Conservation (phyloP, 116 monocot species). For the Iris pallida region DNA sequence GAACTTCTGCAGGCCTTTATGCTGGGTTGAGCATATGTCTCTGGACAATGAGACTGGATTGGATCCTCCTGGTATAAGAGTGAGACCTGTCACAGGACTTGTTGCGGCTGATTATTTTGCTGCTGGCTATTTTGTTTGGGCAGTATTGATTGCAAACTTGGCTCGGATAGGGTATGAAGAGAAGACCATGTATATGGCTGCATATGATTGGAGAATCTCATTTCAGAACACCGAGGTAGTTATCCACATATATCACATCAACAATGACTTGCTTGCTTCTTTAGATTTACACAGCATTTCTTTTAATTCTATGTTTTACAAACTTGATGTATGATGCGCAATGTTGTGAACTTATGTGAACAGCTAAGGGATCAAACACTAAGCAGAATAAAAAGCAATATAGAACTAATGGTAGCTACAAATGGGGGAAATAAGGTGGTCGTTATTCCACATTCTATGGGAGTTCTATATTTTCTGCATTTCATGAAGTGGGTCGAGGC, state of each 20-base stretch:
- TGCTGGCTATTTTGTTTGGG: conserved; percentile 99
- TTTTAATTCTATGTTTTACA: background rate
- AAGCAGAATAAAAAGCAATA: conserved; percentile 97
- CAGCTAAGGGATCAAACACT: conserved; percentile 89
- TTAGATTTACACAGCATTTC: background rate
- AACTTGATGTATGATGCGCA: conserved; percentile 2
- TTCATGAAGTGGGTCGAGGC: conserved; percentile 99
- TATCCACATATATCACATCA: background rate
- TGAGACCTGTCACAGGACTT: conserved; percentile 90
- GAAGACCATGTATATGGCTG: conserved; percentile 99
- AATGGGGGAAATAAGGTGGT: conserved; percentile 95
- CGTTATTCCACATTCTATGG: conserved; percentile 99
- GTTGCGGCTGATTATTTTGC: conserved; percentile 98
- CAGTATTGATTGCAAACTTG: conserved; percentile 97
- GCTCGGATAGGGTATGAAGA: conserved; percentile 98
- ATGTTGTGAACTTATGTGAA: conserved; percentile 8
- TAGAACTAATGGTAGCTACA: conserved; percentile 89
- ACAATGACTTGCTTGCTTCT: background rate
- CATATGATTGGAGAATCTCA: conserved; percentile 98
- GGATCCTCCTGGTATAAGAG: conserved; percentile 81
- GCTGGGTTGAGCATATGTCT: conserved; percentile 99
- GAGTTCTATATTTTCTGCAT: conserved; percentile 90
- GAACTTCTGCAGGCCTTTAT: conserved; percentile 59
- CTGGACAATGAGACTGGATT: conserved; percentile 98
- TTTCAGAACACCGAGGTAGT: conserved; percentile 98